Conservation (phyloP, 1,139 yeast species). For the Geotrichum histeridarum region DNA sequence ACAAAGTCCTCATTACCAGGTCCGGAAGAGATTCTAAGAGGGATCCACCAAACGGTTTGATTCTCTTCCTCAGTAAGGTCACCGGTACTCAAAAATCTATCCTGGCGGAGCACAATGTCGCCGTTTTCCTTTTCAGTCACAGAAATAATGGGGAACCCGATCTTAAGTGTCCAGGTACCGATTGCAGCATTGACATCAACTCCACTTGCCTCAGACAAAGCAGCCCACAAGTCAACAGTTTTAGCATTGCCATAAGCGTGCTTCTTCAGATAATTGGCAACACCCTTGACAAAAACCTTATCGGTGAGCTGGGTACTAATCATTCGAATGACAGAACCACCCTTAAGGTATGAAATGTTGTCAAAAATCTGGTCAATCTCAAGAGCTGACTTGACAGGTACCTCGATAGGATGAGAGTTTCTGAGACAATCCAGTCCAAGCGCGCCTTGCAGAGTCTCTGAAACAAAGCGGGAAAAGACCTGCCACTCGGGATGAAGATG, state of each 20-base stretch:
- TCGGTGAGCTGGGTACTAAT: conserved; percentile 70
- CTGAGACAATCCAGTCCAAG: conserved; percentile 67
- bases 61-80: conserved; percentile 49
- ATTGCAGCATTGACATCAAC: conserved; percentile 66
- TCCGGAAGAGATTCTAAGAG: conserved; percentile 47
- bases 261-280: conserved; percentile 61
- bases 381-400: conserved; percentile 72
- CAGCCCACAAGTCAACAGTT: conserved; percentile 75
- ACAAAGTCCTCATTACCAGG: conserved; percentile 30
- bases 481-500: conserved; percentile 81
- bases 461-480: conserved; percentile 69
- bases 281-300: conserved; percentile 71
- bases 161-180: conserved; percentile 77
- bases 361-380: conserved; percentile 86
- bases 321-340: conserved; percentile 76
- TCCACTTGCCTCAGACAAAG: conserved; percentile 67
- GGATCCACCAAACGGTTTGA: conserved; percentile 68
- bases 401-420: conserved; percentile 82
- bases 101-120: conserved; percentile 21
- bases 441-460: conserved; percentile 66
- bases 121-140: conserved; percentile 41
- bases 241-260: conserved; percentile 74
- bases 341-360: conserved; percentile 78
- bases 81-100: conserved; percentile 53
- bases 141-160: conserved; percentile 77